phyloP scores from a whole-genome alignment of 495 filamentous ascomycete genomes.

The Aspergillus olivimuriae region DNA sequence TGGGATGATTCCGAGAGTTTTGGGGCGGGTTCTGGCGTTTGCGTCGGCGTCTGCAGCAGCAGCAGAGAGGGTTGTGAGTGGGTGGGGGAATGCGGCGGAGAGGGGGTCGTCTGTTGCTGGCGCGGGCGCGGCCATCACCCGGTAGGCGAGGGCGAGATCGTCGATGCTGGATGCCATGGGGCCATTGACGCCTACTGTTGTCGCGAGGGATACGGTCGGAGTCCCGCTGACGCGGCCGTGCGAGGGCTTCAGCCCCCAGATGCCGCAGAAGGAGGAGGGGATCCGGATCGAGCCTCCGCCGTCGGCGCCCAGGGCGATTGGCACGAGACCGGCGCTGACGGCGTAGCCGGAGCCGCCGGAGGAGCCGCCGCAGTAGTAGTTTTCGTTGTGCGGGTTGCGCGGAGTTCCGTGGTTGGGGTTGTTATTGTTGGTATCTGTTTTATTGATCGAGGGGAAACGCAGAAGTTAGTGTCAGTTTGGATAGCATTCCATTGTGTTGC shows the following conservation, averaged over 20 bases:
- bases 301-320: constrained; percentile 78
- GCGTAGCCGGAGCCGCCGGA: constrained; percentile 81
- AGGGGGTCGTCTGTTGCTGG: constrained; percentile 41
- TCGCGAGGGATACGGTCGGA: constrained; percentile 55
- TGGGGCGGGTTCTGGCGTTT: constrained; percentile 41
- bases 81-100: constrained; percentile 45
- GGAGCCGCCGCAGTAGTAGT: constrained; percentile 84
- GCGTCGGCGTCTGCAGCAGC: constrained; percentile 9
- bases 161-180: constrained; percentile 72
- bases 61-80: constrained; percentile 21
- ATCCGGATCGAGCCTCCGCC: constrained; percentile 83
- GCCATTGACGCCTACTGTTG: constrained; percentile 61
- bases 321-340: constrained; percentile 67
- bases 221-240: constrained; percentile 65
- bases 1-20: constrained; percentile 68
- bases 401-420: constrained; percentile 78
- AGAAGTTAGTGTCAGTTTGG: no score
- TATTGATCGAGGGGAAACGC: no score
- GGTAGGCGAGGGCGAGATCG: constrained; percentile 80
- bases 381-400: constrained; percentile 70
- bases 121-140: constrained; percentile 66
- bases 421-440: constrained; percentile 72
- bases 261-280: constrained; percentile 74
- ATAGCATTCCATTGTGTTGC: no score
- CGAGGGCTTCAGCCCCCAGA: constrained; percentile 82